Conservation (phyloP, 2,329 filamentous ascomycete species). For the Pseudogymnoascus sp. region DNA sequence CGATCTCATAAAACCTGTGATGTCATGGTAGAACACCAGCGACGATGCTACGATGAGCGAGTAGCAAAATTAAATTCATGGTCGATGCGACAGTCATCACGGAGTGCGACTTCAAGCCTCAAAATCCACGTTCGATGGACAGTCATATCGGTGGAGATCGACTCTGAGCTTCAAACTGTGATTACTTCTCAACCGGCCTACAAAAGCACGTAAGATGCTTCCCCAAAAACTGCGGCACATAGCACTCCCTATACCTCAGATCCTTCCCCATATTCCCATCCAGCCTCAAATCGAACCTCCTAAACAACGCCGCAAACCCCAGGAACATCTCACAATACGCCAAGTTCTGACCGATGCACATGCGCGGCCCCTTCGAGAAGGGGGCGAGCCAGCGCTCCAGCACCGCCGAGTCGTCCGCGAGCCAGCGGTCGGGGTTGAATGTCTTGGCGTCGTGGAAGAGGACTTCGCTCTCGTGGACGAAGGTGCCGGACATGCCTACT, state of each 20-base stretch:
- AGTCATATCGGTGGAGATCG: too few relatives aligned
- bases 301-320: constrained; percentile 27
- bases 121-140: too few relatives aligned
- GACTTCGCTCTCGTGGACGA: constrained; percentile 15
- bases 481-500: constrained; percentile 25
- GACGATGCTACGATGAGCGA: neutral
- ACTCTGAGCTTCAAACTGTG: neutral
- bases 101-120: neutral
- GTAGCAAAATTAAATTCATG: neutral
- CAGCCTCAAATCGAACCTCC: constrained; percentile 21
- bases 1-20: neutral
- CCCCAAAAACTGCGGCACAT: constrained; percentile 16
- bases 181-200: constrained; percentile 14
- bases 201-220: constrained; percentile 18
- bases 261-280: constrained; percentile 22
- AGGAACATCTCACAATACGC: constrained; percentile 30
- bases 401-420: constrained; percentile 25
- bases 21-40: neutral
- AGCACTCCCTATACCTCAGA: constrained; percentile 25
- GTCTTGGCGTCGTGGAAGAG: constrained; percentile 33
- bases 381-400: constrained; percentile 33
- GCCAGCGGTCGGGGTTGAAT: constrained; percentile 39
- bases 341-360: constrained; percentile 33
- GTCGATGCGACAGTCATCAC: neutral
- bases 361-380: constrained; percentile 37